Evolutionary conservation across 805 yeast genomes (phyloP), one percentile per base, ranked within the genome.

Genomic region (Yarrowia sp.): DNA sequence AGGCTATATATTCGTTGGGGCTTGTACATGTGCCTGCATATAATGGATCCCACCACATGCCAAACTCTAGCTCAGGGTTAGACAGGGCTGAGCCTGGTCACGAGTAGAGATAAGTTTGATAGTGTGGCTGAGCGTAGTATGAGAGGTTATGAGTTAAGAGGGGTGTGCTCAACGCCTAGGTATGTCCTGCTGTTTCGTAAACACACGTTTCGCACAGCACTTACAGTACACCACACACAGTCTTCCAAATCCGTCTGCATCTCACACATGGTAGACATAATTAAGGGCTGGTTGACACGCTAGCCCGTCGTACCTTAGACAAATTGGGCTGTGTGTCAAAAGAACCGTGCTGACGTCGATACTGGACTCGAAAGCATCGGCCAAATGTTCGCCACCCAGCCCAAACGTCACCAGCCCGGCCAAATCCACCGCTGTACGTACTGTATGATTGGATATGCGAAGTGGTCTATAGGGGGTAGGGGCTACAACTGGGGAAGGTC

Each of bases 1-100:
- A 38, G 19, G 8, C 53, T 49, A 49, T 52, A 50, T 50, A 52
- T 36, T 19, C 43, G 58, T 52, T 52, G 42, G 58, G 42, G 43
- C 58, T 52, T 36, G 32, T 38, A 52, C 58, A 52, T 52, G 58
- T 42, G 36, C 58, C 58, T 52, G 58, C 58, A 52, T 52, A 36
- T 36, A 42, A 52, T 36, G 58, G 58, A 19, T 52, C 43, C 58
- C 58, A 52, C 43, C 53, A 49, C 40, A 48, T 14, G 52, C 52
- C 56, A 35, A 50, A 50, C 56, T 50, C 22, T 50, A 38, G 19
- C 3, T 32, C 14, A 15, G 5, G 41, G 16, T 26, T 26, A 26
- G 32, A 8, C 22, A n/a, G 41, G 56, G 56, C 52, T 22, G 52
- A 48, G 52, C 26, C 15, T 38, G 40, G 40, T 9, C 40, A 11